Conservation (phyloP, 202 grass and related monocot species). For the Saccharum hybrid region DNA sequence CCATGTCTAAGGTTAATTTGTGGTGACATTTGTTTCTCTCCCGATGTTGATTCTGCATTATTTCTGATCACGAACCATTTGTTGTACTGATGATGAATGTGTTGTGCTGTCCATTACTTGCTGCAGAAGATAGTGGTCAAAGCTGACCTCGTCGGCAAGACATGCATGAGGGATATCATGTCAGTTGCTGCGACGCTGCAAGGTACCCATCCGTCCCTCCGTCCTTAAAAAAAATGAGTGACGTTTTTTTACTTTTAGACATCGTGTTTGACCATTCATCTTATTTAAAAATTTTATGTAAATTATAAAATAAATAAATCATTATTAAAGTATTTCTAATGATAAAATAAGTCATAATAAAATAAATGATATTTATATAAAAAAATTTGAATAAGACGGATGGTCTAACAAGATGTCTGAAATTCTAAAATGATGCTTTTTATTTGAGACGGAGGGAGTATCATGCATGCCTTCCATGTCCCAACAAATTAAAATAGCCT, state of each 20-base stretch:
- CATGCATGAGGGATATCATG: slow-evolving; percentile 54
- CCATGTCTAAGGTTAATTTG: slow-evolving; percentile 51
- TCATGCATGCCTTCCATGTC: background rate
- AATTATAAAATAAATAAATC: too few relatives aligned
- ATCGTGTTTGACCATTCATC: too few relatives aligned
- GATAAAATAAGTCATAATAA: too few relatives aligned
- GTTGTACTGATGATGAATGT: background rate
- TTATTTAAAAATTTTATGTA: too few relatives aligned
- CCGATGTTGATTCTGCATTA: background rate
- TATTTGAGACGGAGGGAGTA: background rate
- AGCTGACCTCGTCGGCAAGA: slow-evolving; percentile 40
- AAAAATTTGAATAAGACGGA: too few relatives aligned
- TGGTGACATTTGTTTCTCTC: background rate
- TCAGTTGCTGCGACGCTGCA: slow-evolving; percentile 34
- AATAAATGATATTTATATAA: too few relatives aligned
- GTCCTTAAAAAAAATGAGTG: too few relatives aligned
- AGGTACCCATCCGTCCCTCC: background rate
- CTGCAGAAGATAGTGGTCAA: slow-evolving; percentile 70
- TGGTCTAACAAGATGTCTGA: too few relatives aligned
- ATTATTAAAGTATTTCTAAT: too few relatives aligned
- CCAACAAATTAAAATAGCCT: too few relatives aligned
- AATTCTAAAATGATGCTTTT: too few relatives aligned
- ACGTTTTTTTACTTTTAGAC: too few relatives aligned
- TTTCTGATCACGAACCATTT: background rate
- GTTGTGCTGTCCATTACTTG: background rate